A percentile compares a stretch with the other conserved stretches of the same genome.
phyloP scores from a whole-genome alignment of 2,329 filamentous ascomycete genomes.

The Aspergillus viridinutans region DNA sequence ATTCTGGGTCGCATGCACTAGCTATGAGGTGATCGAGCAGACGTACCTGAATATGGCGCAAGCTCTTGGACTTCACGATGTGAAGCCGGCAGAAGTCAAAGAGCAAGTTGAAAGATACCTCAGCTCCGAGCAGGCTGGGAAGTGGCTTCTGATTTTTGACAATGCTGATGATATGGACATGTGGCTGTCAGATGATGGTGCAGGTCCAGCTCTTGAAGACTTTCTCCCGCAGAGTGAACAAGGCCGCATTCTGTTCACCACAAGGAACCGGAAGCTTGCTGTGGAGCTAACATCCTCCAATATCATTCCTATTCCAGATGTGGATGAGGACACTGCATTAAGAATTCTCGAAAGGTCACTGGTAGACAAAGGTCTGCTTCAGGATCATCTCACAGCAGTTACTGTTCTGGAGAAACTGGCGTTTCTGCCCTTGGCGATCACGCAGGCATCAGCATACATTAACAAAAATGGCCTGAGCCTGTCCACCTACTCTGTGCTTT shows the following conservation, averaged over 20 bases:
- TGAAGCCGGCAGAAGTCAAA: slow-evolving; percentile 3
- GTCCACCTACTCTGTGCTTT: slow-evolving; percentile 1
- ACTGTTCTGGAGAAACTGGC: slow-evolving; percentile 15
- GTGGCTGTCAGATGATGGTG: slow-evolving; percentile 2
- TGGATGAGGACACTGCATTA: slow-evolving; percentile 7
- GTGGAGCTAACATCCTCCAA: slow-evolving; percentile 14
- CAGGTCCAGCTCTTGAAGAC: slow-evolving; percentile 1
- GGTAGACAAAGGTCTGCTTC: slow-evolving; percentile 5
- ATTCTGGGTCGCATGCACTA: slow-evolving; percentile 27
- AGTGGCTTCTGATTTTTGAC: slow-evolving; percentile 23
- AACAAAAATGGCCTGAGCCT: slow-evolving; percentile 3
- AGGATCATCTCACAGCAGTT: slow-evolving; percentile 2
- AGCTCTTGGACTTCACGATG: slow-evolving; percentile 2
- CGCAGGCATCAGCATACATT: slow-evolving; percentile 21
- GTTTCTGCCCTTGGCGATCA: slow-evolving; percentile 23
- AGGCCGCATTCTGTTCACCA: slow-evolving; percentile 26
- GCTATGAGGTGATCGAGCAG: slow-evolving; percentile 12
- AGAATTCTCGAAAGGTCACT: slow-evolving; percentile 3
- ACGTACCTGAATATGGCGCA: slow-evolving; percentile 8
- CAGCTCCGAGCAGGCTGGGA: slow-evolving; percentile 3
- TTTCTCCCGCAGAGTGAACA: slow-evolving; percentile 17
- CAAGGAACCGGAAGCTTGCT: slow-evolving; percentile 15
- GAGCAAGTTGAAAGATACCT: slow-evolving; percentile 9
- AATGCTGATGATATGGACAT: slow-evolving; percentile 21
- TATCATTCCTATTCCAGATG: slow-evolving; percentile 12